phyloP scores from a whole-genome alignment of 371 early-diverging fungal species.

The Funneliformis caledonium region DNA sequence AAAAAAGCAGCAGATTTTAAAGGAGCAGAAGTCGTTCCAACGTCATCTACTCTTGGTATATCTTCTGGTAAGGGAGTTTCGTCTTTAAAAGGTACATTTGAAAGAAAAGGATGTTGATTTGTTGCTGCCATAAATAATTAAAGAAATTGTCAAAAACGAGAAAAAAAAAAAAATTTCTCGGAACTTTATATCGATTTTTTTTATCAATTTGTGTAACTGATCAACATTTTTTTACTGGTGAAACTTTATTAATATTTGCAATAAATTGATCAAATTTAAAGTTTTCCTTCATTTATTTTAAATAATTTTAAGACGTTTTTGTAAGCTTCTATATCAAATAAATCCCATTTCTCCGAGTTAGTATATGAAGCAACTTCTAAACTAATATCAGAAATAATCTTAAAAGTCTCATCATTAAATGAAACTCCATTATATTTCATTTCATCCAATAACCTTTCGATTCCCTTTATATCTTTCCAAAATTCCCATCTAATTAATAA shows the following conservation, averaged over 20 bases:
- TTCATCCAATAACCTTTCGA: constrained; percentile 29
- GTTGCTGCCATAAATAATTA: constrained; percentile 1
- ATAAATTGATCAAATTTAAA: background rate
- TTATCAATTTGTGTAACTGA: background rate
- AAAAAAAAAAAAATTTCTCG: too few relatives aligned
- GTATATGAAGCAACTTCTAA: background rate
- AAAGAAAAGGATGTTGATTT: background rate
- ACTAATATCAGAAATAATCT: background rate
- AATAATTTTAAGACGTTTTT: background rate
- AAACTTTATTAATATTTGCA: background rate
- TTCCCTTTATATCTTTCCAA: constrained; percentile 35
- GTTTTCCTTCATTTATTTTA: background rate
- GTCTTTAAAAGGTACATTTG: constrained; percentile 52
- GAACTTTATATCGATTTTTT: background rate
- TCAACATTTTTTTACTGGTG: background rate
- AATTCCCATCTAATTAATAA: constrained; percentile 33
- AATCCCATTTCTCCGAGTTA: background rate
- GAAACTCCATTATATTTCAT: constrained; percentile 21
- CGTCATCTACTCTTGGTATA: constrained; percentile 81
- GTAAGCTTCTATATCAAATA: background rate
- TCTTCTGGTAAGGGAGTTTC: constrained; percentile 74
- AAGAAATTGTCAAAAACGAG: too few relatives aligned
- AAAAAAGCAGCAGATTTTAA: constrained; percentile 92
- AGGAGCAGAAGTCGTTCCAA: constrained; percentile 92
- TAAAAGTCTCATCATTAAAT: constrained; percentile 24